Evolutionary conservation across 208 protist genomes (phyloP).

Genomic region (Tritrichomonas foetus): DNA sequence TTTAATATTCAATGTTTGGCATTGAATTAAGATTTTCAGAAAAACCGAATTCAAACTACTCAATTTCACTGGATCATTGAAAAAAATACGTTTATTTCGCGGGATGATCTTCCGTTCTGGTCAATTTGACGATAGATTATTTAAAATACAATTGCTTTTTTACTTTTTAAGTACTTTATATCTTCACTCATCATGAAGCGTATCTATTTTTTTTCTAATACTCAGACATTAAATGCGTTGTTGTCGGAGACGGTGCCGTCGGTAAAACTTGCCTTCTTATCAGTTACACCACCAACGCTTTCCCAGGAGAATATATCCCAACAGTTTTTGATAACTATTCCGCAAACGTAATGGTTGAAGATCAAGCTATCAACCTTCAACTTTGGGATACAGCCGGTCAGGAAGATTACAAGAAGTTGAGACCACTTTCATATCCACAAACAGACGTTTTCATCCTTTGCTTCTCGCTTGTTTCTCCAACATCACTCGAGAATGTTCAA

Average conservation of each 20-base stretch:
- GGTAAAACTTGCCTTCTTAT: constrained; percentile 71
- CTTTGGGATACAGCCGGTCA: constrained; percentile 44
- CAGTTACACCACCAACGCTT: constrained; percentile 73
- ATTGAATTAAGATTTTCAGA: no score
- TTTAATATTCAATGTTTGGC: no score
- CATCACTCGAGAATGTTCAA: background rate
- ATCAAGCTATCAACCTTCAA: background rate
- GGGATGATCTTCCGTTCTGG: no score
- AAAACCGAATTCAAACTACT: no score
- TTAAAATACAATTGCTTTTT: no score
- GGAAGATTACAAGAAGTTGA: constrained; percentile 48
- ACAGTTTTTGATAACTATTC: constrained; percentile 76
- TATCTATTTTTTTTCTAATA: no score
- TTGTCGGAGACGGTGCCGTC: constrained; percentile 19
- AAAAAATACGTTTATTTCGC: no score
- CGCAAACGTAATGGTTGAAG: constrained; percentile 63
- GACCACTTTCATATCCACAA: constrained; percentile 8
- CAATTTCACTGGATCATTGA: no score
- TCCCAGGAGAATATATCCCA: constrained; percentile 68
- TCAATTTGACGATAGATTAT: no score
- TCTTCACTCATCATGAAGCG: no score
- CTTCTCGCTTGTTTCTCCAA: background rate
- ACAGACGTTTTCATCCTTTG: constrained; percentile 37
- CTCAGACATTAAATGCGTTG: constrained; percentile 37
- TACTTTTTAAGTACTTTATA: no score